Base-by-base conservation (phyloP, 1,284 basidiomycete species). In the Cystobasidiaceae sp. region DNA sequence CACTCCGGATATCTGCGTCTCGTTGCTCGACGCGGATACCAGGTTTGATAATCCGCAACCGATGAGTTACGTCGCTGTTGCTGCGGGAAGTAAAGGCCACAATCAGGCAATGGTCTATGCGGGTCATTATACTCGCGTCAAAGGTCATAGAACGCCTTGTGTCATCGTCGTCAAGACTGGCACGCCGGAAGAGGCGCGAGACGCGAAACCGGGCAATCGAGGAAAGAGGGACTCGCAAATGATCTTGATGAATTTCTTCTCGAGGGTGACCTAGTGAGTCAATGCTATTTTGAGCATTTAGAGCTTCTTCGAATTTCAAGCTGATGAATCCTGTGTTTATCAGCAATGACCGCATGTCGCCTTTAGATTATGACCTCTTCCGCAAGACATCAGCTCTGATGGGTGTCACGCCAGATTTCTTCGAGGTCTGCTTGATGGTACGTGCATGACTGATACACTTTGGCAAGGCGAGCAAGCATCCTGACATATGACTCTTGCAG, bases 171-270 rank as follows among this genome's bases (percentile, higher is more conserved):
- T 97, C 78, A 99, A 99, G 79, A 98, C 94, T 75, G 94, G 96
- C 41, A 91, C 87, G 54, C 78, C 79, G 3, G 79, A 79, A 55
- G 93, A 97, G 76, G 87, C 88, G n/a, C 79, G 80, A 9, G 92
- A 93, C 69, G 88, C 87, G 80, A 99, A 98, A 76, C 92, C 94
- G 1, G 96, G 96, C 17, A 99, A 99, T 79, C 84, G 96, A 71
- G 96, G 96, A 71, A 99, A 99, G 78, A 89, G 96, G 57, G 96
- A 99, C 79, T 93, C 91, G 77, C 96, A 98, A 76, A 87, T 99
- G 73, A 90, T 99, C 73, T 82, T 99, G 72, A 98, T 99, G 94
- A 97, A 97, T 80, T 99, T 99, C 78, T 97, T 98, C 81, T 93
- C 92, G 59, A 86, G 90, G 50, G 93, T 97, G 73, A 99, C 96